phyloP scores from a whole-genome alignment of 2,329 filamentous ascomycete species.

The Epichloe scottii region DNA sequence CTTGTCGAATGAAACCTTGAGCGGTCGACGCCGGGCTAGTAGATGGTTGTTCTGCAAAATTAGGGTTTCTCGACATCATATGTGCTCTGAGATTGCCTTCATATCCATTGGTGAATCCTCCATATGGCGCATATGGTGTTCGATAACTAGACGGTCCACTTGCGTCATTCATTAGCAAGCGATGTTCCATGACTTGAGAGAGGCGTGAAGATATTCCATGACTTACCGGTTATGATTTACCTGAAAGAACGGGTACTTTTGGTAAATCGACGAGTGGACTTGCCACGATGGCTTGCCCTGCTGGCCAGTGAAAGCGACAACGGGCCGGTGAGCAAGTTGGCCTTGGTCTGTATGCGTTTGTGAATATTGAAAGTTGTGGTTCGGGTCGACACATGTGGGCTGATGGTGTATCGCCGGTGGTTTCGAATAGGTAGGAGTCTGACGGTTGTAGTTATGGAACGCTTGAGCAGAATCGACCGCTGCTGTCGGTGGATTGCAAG shows the following conservation, averaged over 20 bases:
- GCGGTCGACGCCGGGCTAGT: neutral
- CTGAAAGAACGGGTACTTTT: constrained; percentile 47
- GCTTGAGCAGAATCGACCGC: neutral
- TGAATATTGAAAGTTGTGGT: neutral
- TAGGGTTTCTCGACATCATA: constrained; percentile 23
- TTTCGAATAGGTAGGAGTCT: constrained; percentile 1
- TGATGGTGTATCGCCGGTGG: neutral
- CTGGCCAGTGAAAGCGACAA: constrained; percentile 1
- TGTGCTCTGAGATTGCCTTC: constrained; percentile 38
- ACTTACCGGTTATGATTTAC: constrained; percentile 45
- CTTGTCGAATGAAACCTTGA: neutral
- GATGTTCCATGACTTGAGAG: neutral
- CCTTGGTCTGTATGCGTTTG: constrained; percentile 2
- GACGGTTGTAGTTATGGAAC: constrained; percentile 8
- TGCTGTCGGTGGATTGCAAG: constrained; percentile 1
- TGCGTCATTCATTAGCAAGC: constrained; percentile 9
- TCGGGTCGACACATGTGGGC: neutral
- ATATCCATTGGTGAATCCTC: constrained; percentile 50
- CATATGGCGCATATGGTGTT: constrained; percentile 44
- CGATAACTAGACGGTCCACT: constrained; percentile 44
- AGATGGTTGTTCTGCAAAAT: constrained; percentile 13
- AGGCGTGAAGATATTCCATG: neutral
- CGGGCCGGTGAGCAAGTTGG: neutral
- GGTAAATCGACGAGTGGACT: constrained; percentile 29
- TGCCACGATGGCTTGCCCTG: constrained; percentile 21